A percentile compares a stretch with the other conserved stretches of the same genome.
Conservation (phyloP, 192 early-diverging fungal species). For the Coemansia reversa region DNA sequence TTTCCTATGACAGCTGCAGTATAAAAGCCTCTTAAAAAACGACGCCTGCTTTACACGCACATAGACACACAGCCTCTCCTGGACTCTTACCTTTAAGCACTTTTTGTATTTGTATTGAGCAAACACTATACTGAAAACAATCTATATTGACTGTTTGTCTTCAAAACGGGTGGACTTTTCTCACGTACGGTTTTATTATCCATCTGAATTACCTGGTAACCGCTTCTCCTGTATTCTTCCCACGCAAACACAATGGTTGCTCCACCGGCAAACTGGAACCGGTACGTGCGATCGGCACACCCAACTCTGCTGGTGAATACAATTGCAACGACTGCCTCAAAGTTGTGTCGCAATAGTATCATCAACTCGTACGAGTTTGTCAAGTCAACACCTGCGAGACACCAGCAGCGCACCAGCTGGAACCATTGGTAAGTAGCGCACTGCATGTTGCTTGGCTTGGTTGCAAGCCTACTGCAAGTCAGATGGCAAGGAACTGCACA, state of each 20-base stretch:
- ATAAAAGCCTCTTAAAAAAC: no score
- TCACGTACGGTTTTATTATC: no score
- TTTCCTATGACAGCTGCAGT: no score
- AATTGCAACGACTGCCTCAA: constrained; percentile 10
- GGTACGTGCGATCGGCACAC: constrained; percentile 25
- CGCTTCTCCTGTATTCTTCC: neutral
- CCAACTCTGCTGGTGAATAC: neutral
- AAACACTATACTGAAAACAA: neutral
- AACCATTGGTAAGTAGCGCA: constrained; percentile 76
- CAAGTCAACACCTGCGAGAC: constrained; percentile 63
- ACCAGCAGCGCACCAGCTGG: constrained; percentile 80
- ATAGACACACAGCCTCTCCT: neutral
- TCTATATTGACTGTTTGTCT: no score
- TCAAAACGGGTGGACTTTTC: no score
- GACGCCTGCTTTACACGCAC: no score
- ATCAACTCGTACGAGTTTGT: constrained; percentile 63
- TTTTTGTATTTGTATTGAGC: constrained; percentile 1
- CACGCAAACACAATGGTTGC: constrained; percentile 35
- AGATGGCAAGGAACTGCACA: no score
- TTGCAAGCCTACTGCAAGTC: no score
- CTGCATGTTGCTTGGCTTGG: no score
- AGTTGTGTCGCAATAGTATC: constrained; percentile 33
- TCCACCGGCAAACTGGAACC: constrained; percentile 28
- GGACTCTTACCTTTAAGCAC: neutral
- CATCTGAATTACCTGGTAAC: neutral